Base-by-base conservation (phyloP, 768 basidiomycete species). In the Chalciporus chontae region DNA sequence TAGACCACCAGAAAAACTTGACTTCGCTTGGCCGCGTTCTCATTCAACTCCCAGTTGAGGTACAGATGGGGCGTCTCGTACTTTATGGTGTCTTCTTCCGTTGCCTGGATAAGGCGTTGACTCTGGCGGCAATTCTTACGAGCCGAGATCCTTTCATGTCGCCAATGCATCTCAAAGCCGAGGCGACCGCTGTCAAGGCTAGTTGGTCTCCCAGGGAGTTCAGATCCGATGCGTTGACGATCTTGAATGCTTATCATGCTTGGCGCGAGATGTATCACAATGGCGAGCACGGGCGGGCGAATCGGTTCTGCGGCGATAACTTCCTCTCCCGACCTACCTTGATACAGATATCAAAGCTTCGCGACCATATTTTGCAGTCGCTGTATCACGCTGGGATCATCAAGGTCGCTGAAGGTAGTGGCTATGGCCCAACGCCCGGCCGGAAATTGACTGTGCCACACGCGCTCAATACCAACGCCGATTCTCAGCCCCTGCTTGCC, bases 81-180 rank as follows among this genome's bases (percentile, higher is more conserved):
- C 76, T 97, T 4, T 92, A 85, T 66, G 94, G 94, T 15, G 82
- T 84, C 61, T 90, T 96, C 75, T 95, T 95, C 83, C 82, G 87
- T 51, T 96, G 94, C 68, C 74, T 97, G 37, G 89, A 94, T 64
- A 80, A 84, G 44, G 89, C 90, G 0, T 68, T 97, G 53, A 90
- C 92, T 5, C 78, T 96, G 42, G 94, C 94, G n/a, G 91, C 92
- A 6, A 85, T 96, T 58, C 71, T 96, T 56, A 83, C 89, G 13
- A 88, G 90, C 57, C 86, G 94, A 27, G 93, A 95, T 51, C 91
- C 94, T 5, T 97, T 96, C 75, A 66, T 94, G 49, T 80, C 85
- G 0, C 94, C 94, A 0, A 78, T 87, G 67, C 81, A 85, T 43
- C 72, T 86, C 47, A 90, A 88, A 69, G 63, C 67, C 9, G 80